Conservation (phyloP, 805 yeast genomes). For the Barnettozyma sucrosica region DNA sequence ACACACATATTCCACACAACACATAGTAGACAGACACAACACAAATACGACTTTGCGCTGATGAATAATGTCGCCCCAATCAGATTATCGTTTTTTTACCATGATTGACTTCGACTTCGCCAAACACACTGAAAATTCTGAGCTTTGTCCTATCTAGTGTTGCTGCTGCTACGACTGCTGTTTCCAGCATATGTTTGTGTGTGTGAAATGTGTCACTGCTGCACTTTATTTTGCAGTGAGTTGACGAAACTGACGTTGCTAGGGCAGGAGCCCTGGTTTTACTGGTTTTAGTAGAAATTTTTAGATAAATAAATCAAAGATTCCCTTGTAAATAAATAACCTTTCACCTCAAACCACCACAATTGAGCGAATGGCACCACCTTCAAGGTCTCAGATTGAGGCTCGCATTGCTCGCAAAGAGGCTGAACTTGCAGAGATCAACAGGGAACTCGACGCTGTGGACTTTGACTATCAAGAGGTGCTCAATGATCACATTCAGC, state of each 20-base stretch:
- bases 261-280: background rate
- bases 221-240: background rate
- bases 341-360: no score
- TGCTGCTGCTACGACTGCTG: background rate
- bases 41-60: conserved; percentile 12
- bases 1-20: background rate
- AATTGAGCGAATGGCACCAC: conserved; percentile 15
- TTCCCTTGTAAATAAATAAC: no score
- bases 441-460: conserved; percentile 6
- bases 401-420: conserved; percentile 10
- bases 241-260: background rate
- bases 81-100: conserved; percentile 27
- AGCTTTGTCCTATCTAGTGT: conserved; percentile 6
- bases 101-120: conserved; percentile 27
- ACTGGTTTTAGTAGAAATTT: no score
- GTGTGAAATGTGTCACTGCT: background rate
- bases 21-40: no score
- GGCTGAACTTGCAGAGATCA: conserved; percentile 6
- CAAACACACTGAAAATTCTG: conserved; percentile 31
- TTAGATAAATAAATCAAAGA: no score
- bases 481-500: conserved; percentile 45
- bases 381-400: conserved; percentile 5
- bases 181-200: no score
- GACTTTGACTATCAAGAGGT: conserved; percentile 39
- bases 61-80: conserved; percentile 29